phyloP scores from a whole-genome alignment of 1,139 yeast species.

The Meyerozyma carpophila region DNA sequence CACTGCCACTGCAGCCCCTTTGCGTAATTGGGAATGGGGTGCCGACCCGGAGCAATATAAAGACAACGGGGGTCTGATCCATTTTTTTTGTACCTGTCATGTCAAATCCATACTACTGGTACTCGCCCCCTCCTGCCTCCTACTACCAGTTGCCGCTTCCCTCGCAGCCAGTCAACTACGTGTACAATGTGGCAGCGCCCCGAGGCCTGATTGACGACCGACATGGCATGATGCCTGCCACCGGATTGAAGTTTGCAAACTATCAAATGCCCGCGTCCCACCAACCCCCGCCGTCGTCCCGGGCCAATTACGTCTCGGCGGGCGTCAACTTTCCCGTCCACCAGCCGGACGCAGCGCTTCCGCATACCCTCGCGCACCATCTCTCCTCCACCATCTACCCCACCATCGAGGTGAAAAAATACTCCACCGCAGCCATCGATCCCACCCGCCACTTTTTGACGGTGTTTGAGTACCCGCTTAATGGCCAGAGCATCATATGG shows the following conservation, averaged over 20 bases:
- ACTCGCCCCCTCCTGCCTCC: neutral
- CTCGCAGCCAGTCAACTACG: neutral
- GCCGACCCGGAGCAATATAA: neutral
- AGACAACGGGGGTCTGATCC: neutral
- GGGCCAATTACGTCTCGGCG: constrained; percentile 9
- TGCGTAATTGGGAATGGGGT: neutral
- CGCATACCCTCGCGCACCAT: constrained; percentile 22
- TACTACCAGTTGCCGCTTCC: neutral
- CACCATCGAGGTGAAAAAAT: constrained; percentile 54
- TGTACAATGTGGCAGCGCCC: neutral
- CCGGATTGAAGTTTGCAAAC: neutral
- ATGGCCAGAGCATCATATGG: constrained; percentile 76
- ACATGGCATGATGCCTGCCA: neutral
- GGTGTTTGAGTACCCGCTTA: constrained; percentile 66
- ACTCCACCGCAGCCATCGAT: constrained; percentile 64
- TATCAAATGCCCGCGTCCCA: constrained; percentile 19
- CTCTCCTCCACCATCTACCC: constrained; percentile 24
- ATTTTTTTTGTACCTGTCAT: neutral
- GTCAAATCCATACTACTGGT: neutral
- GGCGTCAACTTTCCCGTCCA: neutral
- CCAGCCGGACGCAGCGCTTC: constrained; percentile 9
- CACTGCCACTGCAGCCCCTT: constrained; percentile 2
- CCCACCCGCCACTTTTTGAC: constrained; percentile 58
- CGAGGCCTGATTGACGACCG: neutral
- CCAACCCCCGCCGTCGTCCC: too few relatives aligned